A percentile compares a stretch with the other conserved stretches of the same genome.
Conservation (phyloP, 148 eudicot species). For the Vaccinium corymbosum region DNA sequence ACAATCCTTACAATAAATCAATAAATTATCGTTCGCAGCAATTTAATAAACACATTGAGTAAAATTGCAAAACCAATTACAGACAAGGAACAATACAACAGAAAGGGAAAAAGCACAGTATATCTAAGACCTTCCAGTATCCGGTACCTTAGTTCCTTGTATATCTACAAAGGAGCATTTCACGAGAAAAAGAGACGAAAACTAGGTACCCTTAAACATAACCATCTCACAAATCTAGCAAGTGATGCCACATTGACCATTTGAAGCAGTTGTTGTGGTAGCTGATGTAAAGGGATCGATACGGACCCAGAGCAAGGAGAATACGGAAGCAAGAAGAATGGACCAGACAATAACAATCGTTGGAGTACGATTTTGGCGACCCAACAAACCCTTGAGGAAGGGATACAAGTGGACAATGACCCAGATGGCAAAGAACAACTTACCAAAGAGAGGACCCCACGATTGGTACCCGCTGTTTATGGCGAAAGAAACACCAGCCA, state of each 20-base stretch:
- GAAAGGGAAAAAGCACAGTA: not conserved
- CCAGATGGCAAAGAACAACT: conserved; percentile 77
- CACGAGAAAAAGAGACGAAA: not conserved
- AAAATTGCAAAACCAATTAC: not conserved
- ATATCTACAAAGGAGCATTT: conserved; percentile 13
- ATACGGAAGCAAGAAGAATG: conserved; percentile 70
- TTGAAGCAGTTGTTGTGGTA: conserved; percentile 26
- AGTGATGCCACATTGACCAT: conserved; percentile 54
- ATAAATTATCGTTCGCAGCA: too few relatives aligned
- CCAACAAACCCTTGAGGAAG: conserved; percentile 82
- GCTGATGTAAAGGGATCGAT: conserved; percentile 66
- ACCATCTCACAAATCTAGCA: conserved; percentile 29
- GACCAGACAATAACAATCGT: conserved; percentile 89
- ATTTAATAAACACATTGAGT: too few relatives aligned
- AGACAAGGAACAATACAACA: not conserved
- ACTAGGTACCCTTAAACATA: not conserved
- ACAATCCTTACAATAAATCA: too few relatives aligned
- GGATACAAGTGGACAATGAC: conserved; percentile 81
- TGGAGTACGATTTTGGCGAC: conserved; percentile 73
- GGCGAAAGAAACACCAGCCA: conserved; percentile 76
- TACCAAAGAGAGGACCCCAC: conserved; percentile 87
- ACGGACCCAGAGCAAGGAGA: conserved; percentile 81
- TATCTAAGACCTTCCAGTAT: not conserved
- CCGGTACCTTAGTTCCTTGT: not conserved
- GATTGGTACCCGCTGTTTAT: conserved; percentile 78